Base-by-base conservation (phyloP, 352 stramenopile genomes). In the Globisporangium echinulatum region DNA sequence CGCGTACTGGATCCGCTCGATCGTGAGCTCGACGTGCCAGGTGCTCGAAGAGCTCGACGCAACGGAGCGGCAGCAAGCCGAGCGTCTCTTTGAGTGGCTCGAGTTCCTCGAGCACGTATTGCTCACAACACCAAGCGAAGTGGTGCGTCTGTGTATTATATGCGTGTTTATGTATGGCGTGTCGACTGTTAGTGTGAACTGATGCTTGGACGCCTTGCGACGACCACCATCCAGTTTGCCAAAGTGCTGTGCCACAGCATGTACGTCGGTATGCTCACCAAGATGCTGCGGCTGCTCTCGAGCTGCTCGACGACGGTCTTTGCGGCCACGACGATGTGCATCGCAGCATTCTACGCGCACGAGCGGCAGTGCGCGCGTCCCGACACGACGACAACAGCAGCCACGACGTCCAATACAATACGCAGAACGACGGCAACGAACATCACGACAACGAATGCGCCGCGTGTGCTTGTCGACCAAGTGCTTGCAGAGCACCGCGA, bases 11-110 rank as follows among this genome's bases (percentile, higher is more conserved):
- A 57, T 88, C 55, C 82, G 82, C 11, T 82, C 82, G 10, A 69
- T 91, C 37, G 75, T 88, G 60, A 88, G 79, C 72, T 87, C 82
- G 19, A 85, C 79, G 53, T 87, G 75, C 54, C 79, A 91, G 55
- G 70, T 72, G 1, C 61, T 88, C 52, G 78, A 88, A 51, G 82
- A 88, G 47, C 58, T 87, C 13, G 60, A 83, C 60, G 67, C 77
- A 2, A 71, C 63, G 2, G 63, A 75, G 47, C 49, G 63, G n/a
- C 56, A 58, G 9, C 72, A 88, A 46, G 72, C 69, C 17, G 67
- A 72, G 5, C 67, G 74, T 14, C 59, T 90, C 19, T 87, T 88
- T 58, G 67, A 69, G 8, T 88, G 78, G 81, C 64, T 90, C 17
- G 71, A 64, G 13, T 90, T 90, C 55, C 63, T 90, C 15, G 73